A percentile compares a stretch with the other conserved stretches of the same genome.
Conservation (phyloP, 345 rosid species). For the Gossypium rotundifolium region DNA sequence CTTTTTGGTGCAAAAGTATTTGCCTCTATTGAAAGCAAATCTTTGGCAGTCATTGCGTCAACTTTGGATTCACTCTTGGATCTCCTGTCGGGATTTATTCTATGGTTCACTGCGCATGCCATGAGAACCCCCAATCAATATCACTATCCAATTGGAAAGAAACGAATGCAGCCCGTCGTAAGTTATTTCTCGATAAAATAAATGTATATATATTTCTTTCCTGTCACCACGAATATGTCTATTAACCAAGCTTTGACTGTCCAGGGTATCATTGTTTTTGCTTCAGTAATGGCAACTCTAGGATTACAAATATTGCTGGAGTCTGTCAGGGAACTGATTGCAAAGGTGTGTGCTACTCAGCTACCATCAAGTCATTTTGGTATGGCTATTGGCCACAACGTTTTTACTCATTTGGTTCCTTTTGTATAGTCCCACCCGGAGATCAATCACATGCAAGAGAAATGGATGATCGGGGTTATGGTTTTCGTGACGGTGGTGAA, state of each 20-base stretch:
- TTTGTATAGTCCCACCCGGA: constrained; percentile 27
- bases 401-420: not conserved
- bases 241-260: not conserved
- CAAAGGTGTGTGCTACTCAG: constrained; percentile 24
- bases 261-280: constrained; percentile 63
- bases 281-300: constrained; percentile 60
- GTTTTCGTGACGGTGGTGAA: constrained; percentile 34
- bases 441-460: constrained; percentile 27
- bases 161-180: constrained; percentile 87
- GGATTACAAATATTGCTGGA: constrained; percentile 51
- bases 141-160: constrained; percentile 76
- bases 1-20: constrained; percentile 69
- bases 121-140: constrained; percentile 69
- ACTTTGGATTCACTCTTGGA: constrained; percentile 81
- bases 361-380: not conserved
- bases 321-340: constrained; percentile 37
- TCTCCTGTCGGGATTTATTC: constrained; percentile 73
- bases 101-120: constrained; percentile 78
- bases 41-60: constrained; percentile 79
- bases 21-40: constrained; percentile 67
- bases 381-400: not conserved
- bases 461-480: constrained; percentile 57
- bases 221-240: not conserved
- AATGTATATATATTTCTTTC: not conserved
- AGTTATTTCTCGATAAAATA: not conserved